Evolutionary conservation across 208 protist genomes (phyloP).

Genomic region (Trypanosoma boissoni): DNA sequence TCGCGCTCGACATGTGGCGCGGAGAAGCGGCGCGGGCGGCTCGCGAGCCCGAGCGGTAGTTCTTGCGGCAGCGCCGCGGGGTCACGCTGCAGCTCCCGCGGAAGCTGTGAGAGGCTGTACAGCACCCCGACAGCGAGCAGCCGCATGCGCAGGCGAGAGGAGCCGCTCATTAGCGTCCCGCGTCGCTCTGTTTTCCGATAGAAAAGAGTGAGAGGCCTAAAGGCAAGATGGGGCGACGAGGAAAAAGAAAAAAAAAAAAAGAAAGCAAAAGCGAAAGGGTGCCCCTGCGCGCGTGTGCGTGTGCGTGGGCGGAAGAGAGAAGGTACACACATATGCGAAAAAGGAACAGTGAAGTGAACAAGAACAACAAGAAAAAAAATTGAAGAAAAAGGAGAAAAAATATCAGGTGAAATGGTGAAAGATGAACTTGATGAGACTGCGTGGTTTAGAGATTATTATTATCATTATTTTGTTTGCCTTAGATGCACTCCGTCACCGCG

Average conservation of each 20-base stretch:
- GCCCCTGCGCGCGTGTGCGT: too few relatives aligned
- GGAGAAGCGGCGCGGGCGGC: slow-evolving; percentile 25
- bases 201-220: neutral
- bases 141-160: slow-evolving; percentile 28
- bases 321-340: too few relatives aligned
- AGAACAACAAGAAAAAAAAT: neutral
- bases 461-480: slow-evolving; percentile 1
- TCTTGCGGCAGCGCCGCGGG: slow-evolving; percentile 10
- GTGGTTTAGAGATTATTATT: neutral
- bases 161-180: slow-evolving; percentile 6
- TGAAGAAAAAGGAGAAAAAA: slow-evolving; percentile 7
- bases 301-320: too few relatives aligned
- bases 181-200: slow-evolving; percentile 61
- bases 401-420: neutral
- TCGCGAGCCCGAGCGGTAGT: slow-evolving; percentile 22
- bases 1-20: slow-evolving; percentile 15
- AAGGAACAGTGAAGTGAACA: neutral
- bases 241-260: slow-evolving; percentile 1
- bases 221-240: neutral
- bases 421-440: neutral
- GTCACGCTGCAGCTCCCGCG: slow-evolving; percentile 24
- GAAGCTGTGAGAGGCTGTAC: slow-evolving; percentile 61
- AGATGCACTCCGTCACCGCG: neutral
- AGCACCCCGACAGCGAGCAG: slow-evolving; percentile 67
- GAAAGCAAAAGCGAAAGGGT: neutral